phyloP scores from a whole-genome alignment of 345 rosid genomes.

The Tarenaya hassleriana region DNA sequence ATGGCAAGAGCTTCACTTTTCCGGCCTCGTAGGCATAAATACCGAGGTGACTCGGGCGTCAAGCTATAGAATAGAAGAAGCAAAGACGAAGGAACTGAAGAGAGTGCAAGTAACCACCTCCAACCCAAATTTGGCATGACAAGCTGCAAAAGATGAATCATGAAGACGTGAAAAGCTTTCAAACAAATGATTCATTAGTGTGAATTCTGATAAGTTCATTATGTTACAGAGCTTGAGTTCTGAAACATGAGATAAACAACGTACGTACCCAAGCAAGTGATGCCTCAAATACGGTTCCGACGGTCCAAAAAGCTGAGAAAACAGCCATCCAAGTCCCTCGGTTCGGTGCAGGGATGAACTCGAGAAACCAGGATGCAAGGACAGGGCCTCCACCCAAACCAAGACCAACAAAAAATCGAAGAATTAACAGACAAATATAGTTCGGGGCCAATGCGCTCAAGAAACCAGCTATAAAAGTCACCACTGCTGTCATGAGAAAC shows the following conservation, averaged over 20 bases:
- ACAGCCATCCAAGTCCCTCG: constrained; percentile 93
- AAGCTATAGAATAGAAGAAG: constrained; percentile 66
- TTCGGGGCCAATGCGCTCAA: constrained; percentile 73
- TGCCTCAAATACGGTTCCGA: constrained; percentile 79
- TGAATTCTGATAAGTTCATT: no score
- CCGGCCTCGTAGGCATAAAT: constrained; percentile 63
- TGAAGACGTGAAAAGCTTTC: constrained; percentile 15
- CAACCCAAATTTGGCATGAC: constrained; percentile 82
- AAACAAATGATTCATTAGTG: background rate
- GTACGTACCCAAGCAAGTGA: constrained; percentile 75
- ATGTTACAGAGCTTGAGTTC: constrained; percentile 7
- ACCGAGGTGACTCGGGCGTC: constrained; percentile 88
- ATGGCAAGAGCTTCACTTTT: constrained; percentile 52
- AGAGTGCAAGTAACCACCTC: constrained; percentile 88
- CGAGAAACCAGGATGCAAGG: constrained; percentile 80
- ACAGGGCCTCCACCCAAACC: constrained; percentile 97
- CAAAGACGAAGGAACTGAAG: constrained; percentile 63
- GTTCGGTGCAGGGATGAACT: constrained; percentile 84
- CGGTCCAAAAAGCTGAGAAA: constrained; percentile 79
- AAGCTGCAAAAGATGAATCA: constrained; percentile 41
- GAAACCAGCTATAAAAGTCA: constrained; percentile 73
- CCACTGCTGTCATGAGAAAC: constrained; percentile 67
- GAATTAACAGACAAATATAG: constrained; percentile 44
- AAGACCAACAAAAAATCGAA: constrained; percentile 78
- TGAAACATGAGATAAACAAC: constrained; percentile 11